Conservation (phyloP, 202 grass and related monocot genomes). For the Hordeum pubiflorum region DNA sequence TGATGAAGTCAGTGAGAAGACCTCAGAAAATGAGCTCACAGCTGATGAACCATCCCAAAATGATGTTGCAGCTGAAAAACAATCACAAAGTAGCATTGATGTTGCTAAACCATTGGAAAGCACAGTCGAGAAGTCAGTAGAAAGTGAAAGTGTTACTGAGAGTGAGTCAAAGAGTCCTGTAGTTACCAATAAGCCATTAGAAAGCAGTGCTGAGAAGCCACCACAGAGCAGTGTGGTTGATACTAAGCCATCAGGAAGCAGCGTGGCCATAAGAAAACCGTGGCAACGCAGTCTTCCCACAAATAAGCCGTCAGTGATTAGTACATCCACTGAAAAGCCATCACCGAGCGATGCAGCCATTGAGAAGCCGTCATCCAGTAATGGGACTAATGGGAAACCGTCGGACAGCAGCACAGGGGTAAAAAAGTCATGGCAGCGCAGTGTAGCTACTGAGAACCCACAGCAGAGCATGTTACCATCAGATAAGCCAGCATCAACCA, state of each 20-base stretch:
- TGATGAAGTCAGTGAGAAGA: constrained; percentile 38
- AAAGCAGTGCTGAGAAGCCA: constrained; percentile 31
- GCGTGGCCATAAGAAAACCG: constrained; percentile 20
- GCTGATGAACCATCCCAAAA: constrained; percentile 34
- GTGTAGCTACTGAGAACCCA: constrained; percentile 20
- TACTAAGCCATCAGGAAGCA: constrained; percentile 30
- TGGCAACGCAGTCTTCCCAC: constrained; percentile 34
- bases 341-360: constrained; percentile 9
- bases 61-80: constrained; percentile 28
- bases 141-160: constrained; percentile 8
- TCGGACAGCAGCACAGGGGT: constrained; percentile 27
- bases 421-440: constrained; percentile 34
- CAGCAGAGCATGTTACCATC: constrained; percentile 13
- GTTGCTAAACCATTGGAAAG: constrained; percentile 25
- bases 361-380: constrained; percentile 40
- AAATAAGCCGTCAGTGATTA: constrained; percentile 21
- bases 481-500: constrained; percentile 18
- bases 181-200: constrained; percentile 14
- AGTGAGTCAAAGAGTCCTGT: constrained; percentile 23
- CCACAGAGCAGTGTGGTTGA: constrained; percentile 24
- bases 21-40: constrained; percentile 15
- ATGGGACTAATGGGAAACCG: constrained; percentile 24
- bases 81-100: constrained; percentile 8
- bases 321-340: constrained; percentile 20
- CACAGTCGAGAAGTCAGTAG: constrained; percentile 17